phyloP scores from a whole-genome alignment of 768 basidiomycete genomes.

The Crassisporium funariophilum region DNA sequence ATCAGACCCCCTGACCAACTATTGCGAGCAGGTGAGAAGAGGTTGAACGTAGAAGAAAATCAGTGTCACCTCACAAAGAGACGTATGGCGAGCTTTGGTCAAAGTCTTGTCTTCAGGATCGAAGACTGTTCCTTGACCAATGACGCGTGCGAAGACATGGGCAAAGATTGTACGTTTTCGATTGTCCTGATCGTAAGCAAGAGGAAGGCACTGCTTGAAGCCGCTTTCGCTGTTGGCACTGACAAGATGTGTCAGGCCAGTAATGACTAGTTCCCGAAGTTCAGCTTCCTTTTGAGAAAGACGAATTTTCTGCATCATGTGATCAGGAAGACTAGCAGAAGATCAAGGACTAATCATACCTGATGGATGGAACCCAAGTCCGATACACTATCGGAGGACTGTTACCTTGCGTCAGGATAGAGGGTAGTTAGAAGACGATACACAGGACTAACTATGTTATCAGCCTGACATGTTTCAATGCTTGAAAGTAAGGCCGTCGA shows the following conservation, averaged over 20 bases:
- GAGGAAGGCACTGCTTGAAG: conserved; percentile 81
- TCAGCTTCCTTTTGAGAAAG: conserved; percentile 56
- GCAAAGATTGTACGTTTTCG: conserved; percentile 79
- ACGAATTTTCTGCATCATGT: conserved; percentile 38
- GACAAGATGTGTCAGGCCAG: conserved; percentile 79
- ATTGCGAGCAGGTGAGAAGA: neutral
- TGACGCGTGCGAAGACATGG: conserved; percentile 79
- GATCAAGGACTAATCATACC: conserved; percentile 27
- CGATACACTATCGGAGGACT: conserved; percentile 53
- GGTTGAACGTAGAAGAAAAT: neutral
- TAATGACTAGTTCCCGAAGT: conserved; percentile 75
- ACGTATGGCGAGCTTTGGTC: conserved; percentile 48
- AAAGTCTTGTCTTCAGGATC: conserved; percentile 57
- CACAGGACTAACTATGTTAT: conserved; percentile 47
- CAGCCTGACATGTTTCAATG: conserved; percentile 53
- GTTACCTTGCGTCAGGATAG: no score
- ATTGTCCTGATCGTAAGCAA: conserved; percentile 75
- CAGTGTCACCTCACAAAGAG: conserved; percentile 55
- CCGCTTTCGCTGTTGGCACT: conserved; percentile 85
- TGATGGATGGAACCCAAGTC: conserved; percentile 50
- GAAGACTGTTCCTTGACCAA: conserved; percentile 80
- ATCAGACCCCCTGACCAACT: conserved; percentile 77
- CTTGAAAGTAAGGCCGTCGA: conserved; percentile 65
- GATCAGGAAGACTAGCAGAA: neutral
- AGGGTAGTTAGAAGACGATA: no score